Evolutionary conservation across 2,329 filamentous ascomycete genomes (phyloP).

Genomic region (Elsinoe australis): DNA sequence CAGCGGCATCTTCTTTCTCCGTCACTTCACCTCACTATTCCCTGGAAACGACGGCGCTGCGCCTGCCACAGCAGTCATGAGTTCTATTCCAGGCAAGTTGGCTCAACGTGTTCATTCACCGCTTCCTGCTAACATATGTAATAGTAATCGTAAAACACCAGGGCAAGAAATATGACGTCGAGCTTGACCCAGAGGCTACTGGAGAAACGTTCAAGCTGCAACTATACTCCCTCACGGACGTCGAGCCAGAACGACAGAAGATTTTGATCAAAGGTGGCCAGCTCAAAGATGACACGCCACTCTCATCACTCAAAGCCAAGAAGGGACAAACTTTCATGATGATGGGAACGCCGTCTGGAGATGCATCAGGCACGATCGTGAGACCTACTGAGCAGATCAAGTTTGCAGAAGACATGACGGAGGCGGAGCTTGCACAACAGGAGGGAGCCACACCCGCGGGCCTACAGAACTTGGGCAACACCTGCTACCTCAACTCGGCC

Average conservation of each 20-base stretch:
- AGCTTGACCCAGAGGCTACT: conserved; percentile 73
- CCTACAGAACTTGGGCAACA: conserved; percentile 88
- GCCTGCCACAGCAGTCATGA: conserved; percentile 23
- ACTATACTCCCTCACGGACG: conserved; percentile 87
- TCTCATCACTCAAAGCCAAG: conserved; percentile 78
- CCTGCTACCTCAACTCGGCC: conserved; percentile 96
- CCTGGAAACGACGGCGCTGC: background rate
- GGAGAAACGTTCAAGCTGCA: conserved; percentile 95
- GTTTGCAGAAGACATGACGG: conserved; percentile 96
- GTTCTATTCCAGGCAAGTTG: conserved; percentile 24
- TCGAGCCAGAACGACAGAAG: conserved; percentile 94
- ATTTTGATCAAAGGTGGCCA: conserved; percentile 89
- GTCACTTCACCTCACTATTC: background rate
- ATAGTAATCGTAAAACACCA: conserved; percentile 88
- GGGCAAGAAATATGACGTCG: conserved; percentile 90
- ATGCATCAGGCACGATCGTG: conserved; percentile 53
- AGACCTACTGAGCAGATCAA: conserved; percentile 71
- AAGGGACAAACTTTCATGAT: conserved; percentile 85
- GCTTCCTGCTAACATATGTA: conserved; percentile 3
- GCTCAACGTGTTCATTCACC: background rate
- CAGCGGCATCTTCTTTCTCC: background rate
- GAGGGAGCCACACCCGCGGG: conserved; percentile 82
- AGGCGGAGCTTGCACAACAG: conserved; percentile 76
- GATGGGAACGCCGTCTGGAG: conserved; percentile 79
- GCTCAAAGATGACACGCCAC: conserved; percentile 87